phyloP scores from a whole-genome alignment of 495 filamentous ascomycete genomes.

The Neurospora africana region DNA sequence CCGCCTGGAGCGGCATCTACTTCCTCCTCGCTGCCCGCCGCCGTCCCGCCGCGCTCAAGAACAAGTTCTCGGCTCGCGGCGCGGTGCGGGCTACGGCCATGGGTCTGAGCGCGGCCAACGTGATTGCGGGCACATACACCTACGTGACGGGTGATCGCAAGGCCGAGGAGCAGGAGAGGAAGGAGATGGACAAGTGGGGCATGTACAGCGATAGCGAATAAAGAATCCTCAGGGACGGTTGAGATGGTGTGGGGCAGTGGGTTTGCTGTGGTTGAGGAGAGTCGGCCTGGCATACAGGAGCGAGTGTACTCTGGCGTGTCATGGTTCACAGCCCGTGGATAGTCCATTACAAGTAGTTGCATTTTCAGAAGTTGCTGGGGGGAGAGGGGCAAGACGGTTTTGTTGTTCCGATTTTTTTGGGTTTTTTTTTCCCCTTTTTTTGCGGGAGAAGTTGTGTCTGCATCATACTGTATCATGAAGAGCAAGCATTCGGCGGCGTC shows the following conservation, averaged over 20 bases:
- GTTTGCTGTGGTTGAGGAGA: neutral
- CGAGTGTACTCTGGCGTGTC: neutral
- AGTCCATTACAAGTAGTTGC: neutral
- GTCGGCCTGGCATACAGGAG: neutral
- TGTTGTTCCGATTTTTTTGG: neutral
- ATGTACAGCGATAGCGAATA: slow-evolving; percentile 7
- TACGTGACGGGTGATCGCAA: slow-evolving; percentile 56
- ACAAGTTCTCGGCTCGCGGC: slow-evolving; percentile 58
- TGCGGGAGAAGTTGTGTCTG: neutral
- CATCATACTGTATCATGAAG: neutral
- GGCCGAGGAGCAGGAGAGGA: slow-evolving; percentile 34
- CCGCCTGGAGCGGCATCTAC: slow-evolving; percentile 82
- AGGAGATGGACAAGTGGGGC: slow-evolving; percentile 38
- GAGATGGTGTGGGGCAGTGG: neutral
- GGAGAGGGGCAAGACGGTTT: neutral
- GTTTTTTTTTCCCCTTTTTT: neutral
- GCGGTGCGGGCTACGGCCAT: slow-evolving; percentile 61
- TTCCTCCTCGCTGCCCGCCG: slow-evolving; percentile 62
- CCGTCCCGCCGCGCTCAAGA: slow-evolving; percentile 42
- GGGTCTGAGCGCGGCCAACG: slow-evolving; percentile 58
- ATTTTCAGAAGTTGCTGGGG: neutral
- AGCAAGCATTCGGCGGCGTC: neutral
- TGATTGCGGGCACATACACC: slow-evolving; percentile 56
- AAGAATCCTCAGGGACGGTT: slow-evolving; percentile 5
- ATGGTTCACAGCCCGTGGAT: neutral